Percentiles rank a stretch among this genome's conserved stretches.
phyloP scores from a whole-genome alignment of 2,329 filamentous ascomycete species.

The Phaeosphaeria sp. region DNA sequence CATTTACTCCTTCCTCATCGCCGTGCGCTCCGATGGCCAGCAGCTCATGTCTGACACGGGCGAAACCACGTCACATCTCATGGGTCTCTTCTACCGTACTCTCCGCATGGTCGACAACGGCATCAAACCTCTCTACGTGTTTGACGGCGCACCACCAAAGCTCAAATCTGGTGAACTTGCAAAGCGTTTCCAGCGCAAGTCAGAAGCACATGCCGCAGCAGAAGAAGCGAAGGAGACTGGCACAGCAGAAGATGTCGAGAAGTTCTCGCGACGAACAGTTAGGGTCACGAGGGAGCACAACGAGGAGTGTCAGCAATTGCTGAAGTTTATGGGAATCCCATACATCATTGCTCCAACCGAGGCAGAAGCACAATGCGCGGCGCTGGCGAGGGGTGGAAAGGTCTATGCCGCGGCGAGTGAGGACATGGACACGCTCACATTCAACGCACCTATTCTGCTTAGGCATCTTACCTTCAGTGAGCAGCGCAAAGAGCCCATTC shows the following conservation, averaged over 20 bases:
- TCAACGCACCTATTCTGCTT: conserved; percentile 87
- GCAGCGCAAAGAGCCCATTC: conserved; percentile 95
- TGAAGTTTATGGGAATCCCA: conserved; percentile 95
- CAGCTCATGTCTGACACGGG: conserved; percentile 94
- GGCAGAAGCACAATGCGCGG: conserved; percentile 95
- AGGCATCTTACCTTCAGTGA: conserved; percentile 96
- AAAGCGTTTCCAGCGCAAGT: conserved; percentile 93
- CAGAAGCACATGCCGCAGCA: conserved; percentile 85
- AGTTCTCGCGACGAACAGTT: conserved; percentile 92
- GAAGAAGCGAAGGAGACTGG: conserved; percentile 98
- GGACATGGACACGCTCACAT: conserved; percentile 98
- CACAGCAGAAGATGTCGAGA: conserved; percentile 96
- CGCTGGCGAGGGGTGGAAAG: conserved; percentile 86
- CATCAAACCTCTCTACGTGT: conserved; percentile 98
- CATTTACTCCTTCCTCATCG: conserved; percentile 98
- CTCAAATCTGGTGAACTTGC: conserved; percentile 97
- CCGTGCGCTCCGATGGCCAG: conserved; percentile 94
- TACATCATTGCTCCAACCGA: conserved; percentile 96
- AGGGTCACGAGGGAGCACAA: conserved; percentile 97
- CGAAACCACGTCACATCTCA: conserved; percentile 96
- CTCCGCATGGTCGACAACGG: conserved; percentile 98
- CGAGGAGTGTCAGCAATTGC: conserved; percentile 85
- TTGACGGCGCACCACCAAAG: conserved; percentile 95
- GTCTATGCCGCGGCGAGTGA: conserved; percentile 97
- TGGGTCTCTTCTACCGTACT: conserved; percentile 99